These are phyloP conservation scores for Ceratobasidium papillatum DNA, from an alignment of 1,284 basidiomycete genomes.

Conservation along the genomic window DNA sequence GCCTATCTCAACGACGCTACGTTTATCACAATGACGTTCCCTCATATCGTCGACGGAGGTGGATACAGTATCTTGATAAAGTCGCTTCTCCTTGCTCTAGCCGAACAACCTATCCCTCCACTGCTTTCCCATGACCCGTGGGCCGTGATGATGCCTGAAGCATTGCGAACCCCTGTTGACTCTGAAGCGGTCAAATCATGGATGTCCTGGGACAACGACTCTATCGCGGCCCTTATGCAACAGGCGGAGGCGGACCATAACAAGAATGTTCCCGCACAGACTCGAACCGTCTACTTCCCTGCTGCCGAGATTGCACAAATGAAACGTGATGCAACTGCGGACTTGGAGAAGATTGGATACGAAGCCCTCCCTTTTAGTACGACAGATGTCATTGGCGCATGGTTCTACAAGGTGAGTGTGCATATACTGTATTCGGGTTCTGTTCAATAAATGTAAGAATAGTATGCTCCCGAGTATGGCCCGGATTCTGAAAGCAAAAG, in stretches of 20 bases:
- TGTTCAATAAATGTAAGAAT: neutral
- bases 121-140: slow-evolving; percentile 19
- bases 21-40: slow-evolving; percentile 18
- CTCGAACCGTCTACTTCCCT: slow-evolving; percentile 28
- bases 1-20: slow-evolving; percentile 25
- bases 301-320: slow-evolving; percentile 10
- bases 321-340: neutral
- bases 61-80: neutral
- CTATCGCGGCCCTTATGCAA: neutral
- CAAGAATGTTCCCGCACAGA: neutral
- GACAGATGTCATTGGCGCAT: slow-evolving; percentile 12
- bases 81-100: slow-evolving; percentile 7
- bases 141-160: neutral
- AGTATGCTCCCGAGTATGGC: slow-evolving; percentile 11
- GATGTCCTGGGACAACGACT: neutral
- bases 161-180: neutral
- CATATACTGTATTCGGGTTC: neutral
- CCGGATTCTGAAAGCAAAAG: slow-evolving; percentile 1
- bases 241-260: neutral
- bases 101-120: slow-evolving; percentile 12
- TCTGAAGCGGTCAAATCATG: slow-evolving; percentile 5
- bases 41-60: slow-evolving; percentile 18
- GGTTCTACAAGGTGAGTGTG: slow-evolving; percentile 25
- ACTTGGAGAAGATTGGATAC: neutral
- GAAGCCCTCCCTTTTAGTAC: slow-evolving; percentile 9